phyloP scores from a whole-genome alignment of 108 stramenopile genomes.

The Bacterosira constricta region DNA sequence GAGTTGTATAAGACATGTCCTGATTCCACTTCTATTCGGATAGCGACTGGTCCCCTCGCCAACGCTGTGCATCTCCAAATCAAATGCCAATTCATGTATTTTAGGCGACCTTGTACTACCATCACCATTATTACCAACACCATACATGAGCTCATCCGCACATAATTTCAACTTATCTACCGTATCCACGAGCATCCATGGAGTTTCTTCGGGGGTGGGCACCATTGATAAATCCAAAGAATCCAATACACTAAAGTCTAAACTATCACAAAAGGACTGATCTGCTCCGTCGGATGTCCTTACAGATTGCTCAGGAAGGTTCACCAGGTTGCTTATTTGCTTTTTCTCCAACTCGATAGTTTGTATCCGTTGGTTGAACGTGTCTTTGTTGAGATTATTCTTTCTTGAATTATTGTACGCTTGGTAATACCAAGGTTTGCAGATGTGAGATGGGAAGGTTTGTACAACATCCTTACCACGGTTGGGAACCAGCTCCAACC shows the following conservation, averaged over 20 bases:
- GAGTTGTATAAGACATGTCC: slow-evolving; percentile 80
- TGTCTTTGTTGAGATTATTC: not conserved
- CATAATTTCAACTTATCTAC: slow-evolving; percentile 67
- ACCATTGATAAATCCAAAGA: slow-evolving; percentile 52
- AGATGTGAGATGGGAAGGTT: slow-evolving; percentile 25
- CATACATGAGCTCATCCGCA: slow-evolving; percentile 52
- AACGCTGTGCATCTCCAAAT: slow-evolving; percentile 77
- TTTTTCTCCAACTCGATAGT: slow-evolving; percentile 40
- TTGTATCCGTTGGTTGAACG: slow-evolving; percentile 5
- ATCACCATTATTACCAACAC: not conserved
- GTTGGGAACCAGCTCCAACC: slow-evolving; percentile 50
- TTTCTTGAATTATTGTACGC: slow-evolving; percentile 7
- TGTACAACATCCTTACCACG: not conserved
- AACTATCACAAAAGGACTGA: slow-evolving; percentile 51
- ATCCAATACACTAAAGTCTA: slow-evolving; percentile 53
- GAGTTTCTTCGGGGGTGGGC: slow-evolving; percentile 39
- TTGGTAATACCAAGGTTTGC: slow-evolving; percentile 71
- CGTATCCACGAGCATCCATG: slow-evolving; percentile 71
- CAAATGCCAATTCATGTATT: slow-evolving; percentile 72
- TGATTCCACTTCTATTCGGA: slow-evolving; percentile 47
- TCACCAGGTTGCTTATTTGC: slow-evolving; percentile 12
- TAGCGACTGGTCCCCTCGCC: not conserved
- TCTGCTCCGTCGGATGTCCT: slow-evolving; percentile 21
- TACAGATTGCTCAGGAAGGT: slow-evolving; percentile 36
- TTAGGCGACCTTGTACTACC: not conserved